These are phyloP conservation scores for Acacia confusa DNA, from an alignment of 306 rosid genomes.

Conservation along the genomic window DNA sequence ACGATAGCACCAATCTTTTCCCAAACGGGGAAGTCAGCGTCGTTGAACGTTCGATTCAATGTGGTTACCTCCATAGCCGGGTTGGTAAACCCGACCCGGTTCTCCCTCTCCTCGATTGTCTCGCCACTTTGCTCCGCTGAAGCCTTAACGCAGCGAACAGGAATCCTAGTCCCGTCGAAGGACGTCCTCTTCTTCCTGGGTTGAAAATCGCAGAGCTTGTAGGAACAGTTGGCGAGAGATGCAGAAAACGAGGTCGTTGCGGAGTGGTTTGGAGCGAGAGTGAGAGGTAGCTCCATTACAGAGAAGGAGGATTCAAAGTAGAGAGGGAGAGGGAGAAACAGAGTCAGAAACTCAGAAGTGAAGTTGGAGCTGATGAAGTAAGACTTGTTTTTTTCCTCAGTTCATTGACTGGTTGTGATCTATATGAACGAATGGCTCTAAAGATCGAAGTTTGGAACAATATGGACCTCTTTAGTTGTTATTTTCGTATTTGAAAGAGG, in stretches of 20 bases:
- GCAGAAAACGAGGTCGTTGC: slow-evolving; percentile 13
- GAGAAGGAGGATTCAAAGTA: background rate
- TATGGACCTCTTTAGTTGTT: background rate
- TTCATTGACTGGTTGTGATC: background rate
- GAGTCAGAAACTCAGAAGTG: background rate
- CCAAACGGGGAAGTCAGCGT: slow-evolving; percentile 89
- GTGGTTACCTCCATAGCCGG: slow-evolving; percentile 94
- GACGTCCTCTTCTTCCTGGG: slow-evolving; percentile 34
- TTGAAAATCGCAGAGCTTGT: slow-evolving; percentile 8
- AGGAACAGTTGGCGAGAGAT: background rate
- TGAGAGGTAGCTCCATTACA: slow-evolving; percentile 19
- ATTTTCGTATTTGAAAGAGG: background rate
- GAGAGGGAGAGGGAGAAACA: background rate
- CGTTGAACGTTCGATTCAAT: slow-evolving; percentile 61
- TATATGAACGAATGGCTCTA: background rate
- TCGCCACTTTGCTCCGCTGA: slow-evolving; percentile 75
- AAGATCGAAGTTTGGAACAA: background rate
- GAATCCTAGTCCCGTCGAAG: slow-evolving; percentile 35
- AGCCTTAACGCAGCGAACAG: slow-evolving; percentile 47
- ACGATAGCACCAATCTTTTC: slow-evolving; percentile 97
- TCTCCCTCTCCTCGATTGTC: slow-evolving; percentile 43
- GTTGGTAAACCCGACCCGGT: slow-evolving; percentile 54
- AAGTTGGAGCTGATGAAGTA: background rate
- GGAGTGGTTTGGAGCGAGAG: slow-evolving; percentile 2
- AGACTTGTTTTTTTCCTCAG: background rate